phyloP scores from a whole-genome alignment of 768 basidiomycete genomes.

The Ephemerocybe angulata region DNA sequence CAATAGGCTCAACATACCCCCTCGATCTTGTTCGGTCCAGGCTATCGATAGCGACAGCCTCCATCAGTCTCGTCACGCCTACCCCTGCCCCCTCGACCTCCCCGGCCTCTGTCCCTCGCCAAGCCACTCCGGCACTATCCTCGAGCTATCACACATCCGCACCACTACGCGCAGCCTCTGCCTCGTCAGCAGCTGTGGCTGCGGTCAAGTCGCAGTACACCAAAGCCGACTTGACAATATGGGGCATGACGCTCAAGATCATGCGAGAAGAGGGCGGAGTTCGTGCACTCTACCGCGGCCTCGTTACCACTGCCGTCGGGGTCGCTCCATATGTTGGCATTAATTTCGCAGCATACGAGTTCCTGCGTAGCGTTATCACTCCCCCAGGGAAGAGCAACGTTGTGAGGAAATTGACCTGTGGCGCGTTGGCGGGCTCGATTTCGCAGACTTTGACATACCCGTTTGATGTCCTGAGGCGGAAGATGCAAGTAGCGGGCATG shows the following conservation, averaged over 20 bases:
- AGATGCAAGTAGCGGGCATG: conserved; percentile 94
- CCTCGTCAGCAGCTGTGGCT: conserved; percentile 14
- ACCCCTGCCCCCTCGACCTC: conserved; percentile 21
- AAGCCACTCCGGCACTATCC: conserved; percentile 33
- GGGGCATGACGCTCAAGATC: conserved; percentile 89
- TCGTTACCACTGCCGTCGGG: conserved; percentile 80
- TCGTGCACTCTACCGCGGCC: conserved; percentile 79
- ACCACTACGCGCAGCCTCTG: conserved; percentile 21
- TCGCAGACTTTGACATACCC: conserved; percentile 95
- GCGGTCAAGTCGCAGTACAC: conserved; percentile 36
- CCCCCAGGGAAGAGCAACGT: conserved; percentile 76
- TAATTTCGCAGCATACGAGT: conserved; percentile 94
- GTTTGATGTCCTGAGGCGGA: conserved; percentile 89
- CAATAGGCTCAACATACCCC: conserved; percentile 82
- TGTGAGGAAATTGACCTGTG: conserved; percentile 72
- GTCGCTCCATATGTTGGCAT: conserved; percentile 89
- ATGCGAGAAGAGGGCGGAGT: conserved; percentile 91
- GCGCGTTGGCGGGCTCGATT: conserved; percentile 86
- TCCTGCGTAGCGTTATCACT: conserved; percentile 67
- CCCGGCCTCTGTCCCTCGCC: conserved; percentile 16
- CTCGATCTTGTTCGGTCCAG: conserved; percentile 91
- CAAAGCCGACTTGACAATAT: conserved; percentile 61
- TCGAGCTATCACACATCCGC: conserved; percentile 60
- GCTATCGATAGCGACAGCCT: conserved; percentile 91
- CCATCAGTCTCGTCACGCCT: conserved; percentile 30